Evolutionary conservation across 345 rosid genomes (phyloP).

Genomic region (Combretum micranthum): DNA sequence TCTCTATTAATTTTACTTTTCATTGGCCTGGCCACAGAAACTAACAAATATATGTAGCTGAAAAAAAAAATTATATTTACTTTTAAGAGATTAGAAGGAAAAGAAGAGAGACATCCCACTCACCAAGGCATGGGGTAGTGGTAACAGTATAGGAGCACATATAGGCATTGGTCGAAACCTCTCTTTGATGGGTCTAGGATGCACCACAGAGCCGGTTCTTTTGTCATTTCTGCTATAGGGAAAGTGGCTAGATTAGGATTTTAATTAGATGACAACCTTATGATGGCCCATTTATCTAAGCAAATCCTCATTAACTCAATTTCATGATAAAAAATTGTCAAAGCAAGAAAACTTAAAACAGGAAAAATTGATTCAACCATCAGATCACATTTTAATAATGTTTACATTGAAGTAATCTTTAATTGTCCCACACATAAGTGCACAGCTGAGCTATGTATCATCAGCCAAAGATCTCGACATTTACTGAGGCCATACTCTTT

Average conservation of each 20-base stretch:
- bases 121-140: conserved; percentile 95
- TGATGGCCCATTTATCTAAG: not conserved
- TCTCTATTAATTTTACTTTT: not conserved
- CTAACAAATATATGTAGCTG: too few species aligned
- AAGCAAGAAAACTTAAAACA: too few species aligned
- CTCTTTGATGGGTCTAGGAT: conserved; percentile 49
- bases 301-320: not conserved
- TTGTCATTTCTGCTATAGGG: conserved; percentile 58
- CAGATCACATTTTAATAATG: too few species aligned
- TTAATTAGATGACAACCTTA: not conserved
- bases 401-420: too few species aligned
- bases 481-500: too few species aligned
- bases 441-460: too few species aligned
- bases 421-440: too few species aligned
- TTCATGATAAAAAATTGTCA: too few species aligned
- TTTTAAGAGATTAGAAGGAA: conserved; percentile 3
- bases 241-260: not conserved
- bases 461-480: too few species aligned
- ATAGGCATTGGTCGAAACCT: conserved; percentile 94
- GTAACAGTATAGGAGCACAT: conserved; percentile 76
- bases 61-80: not conserved
- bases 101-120: conserved; percentile 4
- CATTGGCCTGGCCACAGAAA: not conserved
- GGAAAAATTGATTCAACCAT: too few species aligned
- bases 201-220: conserved; percentile 40